Conservation (phyloP, 2,329 filamentous ascomycete species). For the Parastagonospora avenae region DNA sequence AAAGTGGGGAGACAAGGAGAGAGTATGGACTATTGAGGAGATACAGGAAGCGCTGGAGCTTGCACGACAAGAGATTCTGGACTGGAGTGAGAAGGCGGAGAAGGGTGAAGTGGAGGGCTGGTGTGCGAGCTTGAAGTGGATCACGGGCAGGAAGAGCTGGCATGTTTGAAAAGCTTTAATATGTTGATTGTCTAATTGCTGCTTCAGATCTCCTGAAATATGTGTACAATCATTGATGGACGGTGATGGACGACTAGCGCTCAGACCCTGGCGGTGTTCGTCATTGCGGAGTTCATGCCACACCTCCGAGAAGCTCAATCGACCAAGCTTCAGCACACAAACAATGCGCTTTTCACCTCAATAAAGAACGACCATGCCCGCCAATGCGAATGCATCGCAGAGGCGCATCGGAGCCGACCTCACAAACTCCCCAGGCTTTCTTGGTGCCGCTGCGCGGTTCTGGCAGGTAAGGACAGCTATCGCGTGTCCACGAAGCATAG, state of each 20-base stretch:
- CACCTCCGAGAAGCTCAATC: slow-evolving; percentile 21
- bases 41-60: slow-evolving; percentile 23
- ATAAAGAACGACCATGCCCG: slow-evolving; percentile 32
- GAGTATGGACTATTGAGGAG: slow-evolving; percentile 37
- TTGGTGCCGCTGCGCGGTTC: slow-evolving; percentile 57
- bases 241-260: neutral
- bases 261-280: slow-evolving; percentile 1
- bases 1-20: slow-evolving; percentile 31
- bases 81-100: slow-evolving; percentile 32
- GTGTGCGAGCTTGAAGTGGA: slow-evolving; percentile 45
- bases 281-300: slow-evolving; percentile 26
- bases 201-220: too few species aligned
- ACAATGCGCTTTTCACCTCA: slow-evolving; percentile 27
- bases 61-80: slow-evolving; percentile 33
- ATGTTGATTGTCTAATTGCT: neutral
- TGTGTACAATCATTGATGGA: neutral
- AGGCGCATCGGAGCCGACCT: slow-evolving; percentile 32
- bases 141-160: slow-evolving; percentile 39
- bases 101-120: slow-evolving; percentile 35
- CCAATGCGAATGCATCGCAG: slow-evolving; percentile 20
- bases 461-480: slow-evolving; percentile 48
- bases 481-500: neutral
- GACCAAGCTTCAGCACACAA: slow-evolving; percentile 4
- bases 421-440: slow-evolving; percentile 43
- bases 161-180: slow-evolving; percentile 7